phyloP scores from a whole-genome alignment of 2,329 filamentous ascomycete genomes.

The Sclerotinia subarctica region DNA sequence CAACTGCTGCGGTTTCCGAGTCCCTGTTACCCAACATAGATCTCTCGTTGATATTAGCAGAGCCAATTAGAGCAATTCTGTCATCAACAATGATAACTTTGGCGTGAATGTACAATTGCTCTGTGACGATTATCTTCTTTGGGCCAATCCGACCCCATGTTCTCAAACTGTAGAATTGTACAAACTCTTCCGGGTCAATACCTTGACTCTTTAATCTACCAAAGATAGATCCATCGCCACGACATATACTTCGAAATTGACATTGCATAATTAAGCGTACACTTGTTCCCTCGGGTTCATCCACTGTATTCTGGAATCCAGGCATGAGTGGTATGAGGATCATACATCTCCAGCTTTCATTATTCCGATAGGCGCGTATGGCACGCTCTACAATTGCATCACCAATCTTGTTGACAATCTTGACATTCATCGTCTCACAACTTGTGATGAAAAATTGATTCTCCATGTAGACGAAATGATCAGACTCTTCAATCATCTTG shows the following conservation, averaged over 20 bases:
- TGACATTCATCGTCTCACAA: conserved; percentile 80
- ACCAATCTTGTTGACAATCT: conserved; percentile 88
- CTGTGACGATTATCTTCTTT: conserved; percentile 79
- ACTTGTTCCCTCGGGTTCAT: conserved; percentile 89
- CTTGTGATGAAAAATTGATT: conserved; percentile 98
- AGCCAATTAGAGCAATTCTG: conserved; percentile 87
- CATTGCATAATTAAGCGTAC: conserved; percentile 95
- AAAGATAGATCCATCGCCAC: conserved; percentile 89
- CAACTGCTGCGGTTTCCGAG: conserved; percentile 85
- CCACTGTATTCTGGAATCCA: conserved; percentile 97
- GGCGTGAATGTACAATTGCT: conserved; percentile 97
- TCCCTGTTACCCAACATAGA: conserved; percentile 91
- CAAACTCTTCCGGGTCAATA: conserved; percentile 92
- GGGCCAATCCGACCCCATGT: conserved; percentile 89
- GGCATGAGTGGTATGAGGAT: conserved; percentile 94
- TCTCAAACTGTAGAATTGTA: conserved; percentile 88
- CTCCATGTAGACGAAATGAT: conserved; percentile 98
- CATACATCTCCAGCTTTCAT: conserved; percentile 85
- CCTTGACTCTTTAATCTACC: conserved; percentile 73
- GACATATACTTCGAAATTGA: conserved; percentile 93
- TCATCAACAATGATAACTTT: conserved; percentile 97
- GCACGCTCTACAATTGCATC: conserved; percentile 93
- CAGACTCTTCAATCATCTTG: conserved; percentile 89
- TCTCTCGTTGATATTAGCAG: conserved; percentile 97
- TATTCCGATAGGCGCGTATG: conserved; percentile 75